A percentile compares a stretch with the other conserved stretches of the same genome.
Conservation (phyloP, 768 basidiomycete species). For the Hygrocybe coccinea region DNA sequence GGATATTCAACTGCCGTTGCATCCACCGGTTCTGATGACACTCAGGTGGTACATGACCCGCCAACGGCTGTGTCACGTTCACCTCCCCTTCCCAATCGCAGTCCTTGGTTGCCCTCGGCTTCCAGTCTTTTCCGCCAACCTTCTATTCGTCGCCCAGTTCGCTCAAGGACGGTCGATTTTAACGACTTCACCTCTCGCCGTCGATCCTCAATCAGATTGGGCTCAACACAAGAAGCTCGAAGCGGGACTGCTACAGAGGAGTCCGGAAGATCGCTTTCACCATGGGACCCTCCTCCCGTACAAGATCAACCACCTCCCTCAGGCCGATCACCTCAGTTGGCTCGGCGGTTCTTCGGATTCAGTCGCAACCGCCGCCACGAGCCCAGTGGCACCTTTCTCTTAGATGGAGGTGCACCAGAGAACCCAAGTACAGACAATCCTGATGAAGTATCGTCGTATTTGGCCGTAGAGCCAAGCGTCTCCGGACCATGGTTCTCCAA, state of each 20-base stretch:
- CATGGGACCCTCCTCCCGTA: neutral
- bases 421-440: constrained; percentile 9
- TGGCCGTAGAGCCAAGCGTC: constrained; percentile 16
- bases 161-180: constrained; percentile 59
- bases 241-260: constrained; percentile 25
- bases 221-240: constrained; percentile 23
- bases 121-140: constrained; percentile 48
- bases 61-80: constrained; percentile 21
- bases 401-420: constrained; percentile 22
- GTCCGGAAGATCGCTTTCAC: neutral
- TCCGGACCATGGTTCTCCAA: constrained; percentile 25
- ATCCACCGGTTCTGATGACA: constrained; percentile 20
- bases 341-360: constrained; percentile 57
- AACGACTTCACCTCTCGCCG: constrained; percentile 67
- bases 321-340: constrained; percentile 21
- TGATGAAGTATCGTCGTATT: constrained; percentile 15
- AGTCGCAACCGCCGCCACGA: constrained; percentile 43
- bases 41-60: constrained; percentile 18
- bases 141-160: constrained; percentile 54
- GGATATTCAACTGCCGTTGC: constrained; percentile 13
- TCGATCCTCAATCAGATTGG: constrained; percentile 42
- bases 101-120: constrained; percentile 26
- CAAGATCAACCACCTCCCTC: neutral
- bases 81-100: constrained; percentile 22
- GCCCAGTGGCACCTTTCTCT: constrained; percentile 18